Percentiles rank a stretch among this genome's conserved stretches.
Evolutionary conservation across 495 filamentous ascomycete species (phyloP).

Genomic region (Aspergillus asperescens): DNA sequence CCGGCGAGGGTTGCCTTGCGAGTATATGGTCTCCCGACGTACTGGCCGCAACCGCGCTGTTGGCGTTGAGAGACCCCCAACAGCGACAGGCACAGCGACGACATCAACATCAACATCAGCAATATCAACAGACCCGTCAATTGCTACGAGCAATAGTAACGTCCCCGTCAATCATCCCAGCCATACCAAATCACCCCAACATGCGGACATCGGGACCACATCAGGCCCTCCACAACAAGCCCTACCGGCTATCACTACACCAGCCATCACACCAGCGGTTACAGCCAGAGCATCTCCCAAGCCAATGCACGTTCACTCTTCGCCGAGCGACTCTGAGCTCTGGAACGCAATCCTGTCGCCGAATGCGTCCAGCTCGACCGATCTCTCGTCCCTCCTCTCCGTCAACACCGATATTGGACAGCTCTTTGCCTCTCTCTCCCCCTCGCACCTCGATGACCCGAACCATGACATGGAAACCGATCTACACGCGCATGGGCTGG

Average conservation of each 20-base stretch:
- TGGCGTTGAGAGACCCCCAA: neutral
- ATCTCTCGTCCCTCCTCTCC: neutral
- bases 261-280: neutral
- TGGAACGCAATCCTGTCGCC: neutral
- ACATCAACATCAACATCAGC: neutral
- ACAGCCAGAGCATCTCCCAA: neutral
- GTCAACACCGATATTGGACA: neutral
- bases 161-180: too few species aligned
- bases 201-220: too few species aligned
- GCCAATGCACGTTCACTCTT: neutral
- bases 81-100: neutral
- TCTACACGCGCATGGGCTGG: neutral
- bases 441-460: neutral
- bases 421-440: neutral
- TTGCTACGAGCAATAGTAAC: neutral
- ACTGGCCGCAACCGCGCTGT: constrained; percentile 16
- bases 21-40: constrained; percentile 49
- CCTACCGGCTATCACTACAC: neutral
- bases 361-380: neutral
- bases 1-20: constrained; percentile 47
- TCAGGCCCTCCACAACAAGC: too few species aligned
- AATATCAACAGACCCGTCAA: neutral
- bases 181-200: too few species aligned
- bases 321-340: neutral
- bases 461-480: neutral